Conservation (phyloP, 1,284 basidiomycete species). For the Omphalotus olearius region DNA sequence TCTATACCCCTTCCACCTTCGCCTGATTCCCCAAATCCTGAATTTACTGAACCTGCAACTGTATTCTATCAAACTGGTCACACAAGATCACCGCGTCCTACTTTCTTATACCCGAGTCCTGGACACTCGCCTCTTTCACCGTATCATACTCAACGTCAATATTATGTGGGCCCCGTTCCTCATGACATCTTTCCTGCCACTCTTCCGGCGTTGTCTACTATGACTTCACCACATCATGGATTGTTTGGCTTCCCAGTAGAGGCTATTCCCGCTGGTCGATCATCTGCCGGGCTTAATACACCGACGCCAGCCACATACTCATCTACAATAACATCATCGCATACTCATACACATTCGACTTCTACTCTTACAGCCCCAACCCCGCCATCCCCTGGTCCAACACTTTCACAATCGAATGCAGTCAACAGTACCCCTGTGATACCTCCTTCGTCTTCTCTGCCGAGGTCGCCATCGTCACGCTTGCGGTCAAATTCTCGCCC, state of each 20-base stretch:
- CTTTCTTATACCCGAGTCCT: constrained; percentile 28
- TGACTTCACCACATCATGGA: constrained; percentile 22
- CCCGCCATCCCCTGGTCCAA: constrained; percentile 26
- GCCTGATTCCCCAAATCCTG: constrained; percentile 31
- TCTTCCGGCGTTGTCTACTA: constrained; percentile 26
- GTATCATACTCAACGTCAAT: constrained; percentile 24
- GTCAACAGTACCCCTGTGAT: constrained; percentile 20
- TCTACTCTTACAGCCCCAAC: constrained; percentile 34
- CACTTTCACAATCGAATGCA: constrained; percentile 23
- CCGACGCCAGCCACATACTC: constrained; percentile 33
- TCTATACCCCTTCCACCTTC: constrained; percentile 40
- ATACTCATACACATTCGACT: constrained; percentile 36
- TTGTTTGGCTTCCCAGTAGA: constrained; percentile 17
- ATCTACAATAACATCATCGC: constrained; percentile 16
- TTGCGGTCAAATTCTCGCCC: neutral
- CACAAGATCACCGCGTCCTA: constrained; percentile 17
- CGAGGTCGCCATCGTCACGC: constrained; percentile 15
- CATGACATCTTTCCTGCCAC: constrained; percentile 35
- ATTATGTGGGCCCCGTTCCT: constrained; percentile 21
- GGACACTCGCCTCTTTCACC: constrained; percentile 37
- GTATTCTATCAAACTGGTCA: constrained; percentile 50
- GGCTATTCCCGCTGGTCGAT: constrained; percentile 17
- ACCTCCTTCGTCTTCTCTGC: constrained; percentile 8
- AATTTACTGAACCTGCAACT: constrained; percentile 43
- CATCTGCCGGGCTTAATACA: constrained; percentile 33